Conservation (phyloP, 225 moss, liverwort and hornwort genomes). For the Physcomitrellopsis africana region DNA sequence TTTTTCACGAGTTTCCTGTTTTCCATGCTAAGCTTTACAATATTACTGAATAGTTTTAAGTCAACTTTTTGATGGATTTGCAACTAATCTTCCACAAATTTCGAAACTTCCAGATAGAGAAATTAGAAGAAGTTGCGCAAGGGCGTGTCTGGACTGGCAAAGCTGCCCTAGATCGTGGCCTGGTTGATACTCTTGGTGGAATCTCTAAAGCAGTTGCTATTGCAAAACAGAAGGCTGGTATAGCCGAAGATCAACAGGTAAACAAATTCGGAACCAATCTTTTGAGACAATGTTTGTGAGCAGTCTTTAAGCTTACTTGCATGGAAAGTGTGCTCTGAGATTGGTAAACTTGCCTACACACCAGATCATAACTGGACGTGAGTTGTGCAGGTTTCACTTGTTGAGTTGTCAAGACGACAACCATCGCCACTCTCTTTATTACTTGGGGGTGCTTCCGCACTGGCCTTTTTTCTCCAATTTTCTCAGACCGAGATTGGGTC, state of each 20-base stretch:
- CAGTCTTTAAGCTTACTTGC: constrained; percentile 4
- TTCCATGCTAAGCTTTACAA: constrained; percentile 8
- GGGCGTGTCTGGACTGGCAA: constrained; percentile 99
- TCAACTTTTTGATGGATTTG: not conserved
- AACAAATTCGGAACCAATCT: constrained; percentile 7
- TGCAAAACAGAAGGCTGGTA: constrained; percentile 92
- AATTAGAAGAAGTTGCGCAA: constrained; percentile 97
- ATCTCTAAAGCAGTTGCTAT: constrained; percentile 88
- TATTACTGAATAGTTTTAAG: not conserved
- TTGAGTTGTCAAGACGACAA: constrained; percentile 80
- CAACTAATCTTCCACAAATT: constrained; percentile 21
- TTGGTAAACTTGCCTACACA: constrained; percentile 4
- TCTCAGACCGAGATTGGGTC: constrained; percentile 64
- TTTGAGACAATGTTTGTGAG: not conserved
- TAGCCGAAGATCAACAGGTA: constrained; percentile 73
- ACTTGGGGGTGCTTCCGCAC: constrained; percentile 63
- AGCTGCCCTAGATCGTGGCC: constrained; percentile 75
- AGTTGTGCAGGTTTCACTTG: constrained; percentile 68
- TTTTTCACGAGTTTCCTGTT: not conserved
- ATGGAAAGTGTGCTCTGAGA: not conserved
- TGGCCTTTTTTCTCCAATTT: constrained; percentile 54
- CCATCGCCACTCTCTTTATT: constrained; percentile 68
- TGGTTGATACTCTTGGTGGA: constrained; percentile 88
- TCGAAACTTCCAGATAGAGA: constrained; percentile 55
- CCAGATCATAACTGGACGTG: constrained; percentile 13